Evolutionary conservation across 2,329 filamentous ascomycete species (phyloP).

Genomic region (Monosporascus sp.): DNA sequence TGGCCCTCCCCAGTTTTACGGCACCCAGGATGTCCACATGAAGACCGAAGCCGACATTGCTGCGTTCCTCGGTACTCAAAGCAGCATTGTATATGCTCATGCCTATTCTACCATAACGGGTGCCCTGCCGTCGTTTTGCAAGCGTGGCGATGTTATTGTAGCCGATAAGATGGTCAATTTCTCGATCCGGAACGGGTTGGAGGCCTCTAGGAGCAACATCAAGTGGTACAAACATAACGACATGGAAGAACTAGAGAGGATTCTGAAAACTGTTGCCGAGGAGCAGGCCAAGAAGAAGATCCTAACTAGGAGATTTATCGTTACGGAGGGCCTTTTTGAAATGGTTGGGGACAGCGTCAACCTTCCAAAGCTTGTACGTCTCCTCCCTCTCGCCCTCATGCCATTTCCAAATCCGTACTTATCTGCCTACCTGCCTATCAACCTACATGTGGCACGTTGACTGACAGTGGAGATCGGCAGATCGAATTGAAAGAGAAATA

Average conservation of each 20-base stretch:
- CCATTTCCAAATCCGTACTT: background rate
- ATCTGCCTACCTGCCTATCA: too few species aligned
- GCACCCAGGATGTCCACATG: slow-evolving; percentile 96
- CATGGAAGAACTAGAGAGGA: slow-evolving; percentile 84
- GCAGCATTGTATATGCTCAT: slow-evolving; percentile 93
- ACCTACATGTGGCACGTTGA: background rate
- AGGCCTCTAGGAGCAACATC: slow-evolving; percentile 86
- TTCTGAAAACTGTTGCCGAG: slow-evolving; percentile 78
- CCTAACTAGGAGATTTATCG: slow-evolving; percentile 87
- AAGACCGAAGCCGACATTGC: slow-evolving; percentile 94
- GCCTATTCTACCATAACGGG: slow-evolving; percentile 95
- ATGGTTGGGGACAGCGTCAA: slow-evolving; percentile 80
- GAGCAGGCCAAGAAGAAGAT: slow-evolving; percentile 82
- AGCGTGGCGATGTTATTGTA: slow-evolving; percentile 94
- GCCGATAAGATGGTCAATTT: slow-evolving; percentile 92
- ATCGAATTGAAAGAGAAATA: slow-evolving; percentile 91
- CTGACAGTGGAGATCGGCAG: slow-evolving; percentile 33
- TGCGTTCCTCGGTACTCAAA: slow-evolving; percentile 77
- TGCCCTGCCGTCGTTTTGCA: slow-evolving; percentile 94
- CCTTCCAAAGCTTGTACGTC: slow-evolving; percentile 73
- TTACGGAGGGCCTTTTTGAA: slow-evolving; percentile 93
- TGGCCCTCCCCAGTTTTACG: slow-evolving; percentile 95
- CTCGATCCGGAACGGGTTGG: slow-evolving; percentile 87
- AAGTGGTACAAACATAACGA: slow-evolving; percentile 95
- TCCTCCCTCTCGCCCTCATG: background rate